Conservation (phyloP, 306 rosid genomes). For the Rosa persica region DNA sequence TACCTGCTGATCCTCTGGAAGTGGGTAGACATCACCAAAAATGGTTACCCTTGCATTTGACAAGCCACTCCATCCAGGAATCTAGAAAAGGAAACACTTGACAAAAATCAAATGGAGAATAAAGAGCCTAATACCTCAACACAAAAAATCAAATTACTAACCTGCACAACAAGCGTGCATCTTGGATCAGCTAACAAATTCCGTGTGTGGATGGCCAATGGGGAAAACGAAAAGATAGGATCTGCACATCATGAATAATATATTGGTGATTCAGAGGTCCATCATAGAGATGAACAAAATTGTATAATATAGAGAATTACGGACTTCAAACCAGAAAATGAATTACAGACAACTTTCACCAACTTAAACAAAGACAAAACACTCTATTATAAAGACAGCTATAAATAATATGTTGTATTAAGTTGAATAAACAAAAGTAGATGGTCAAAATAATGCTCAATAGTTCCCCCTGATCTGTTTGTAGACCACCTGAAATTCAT, state of each 20-base stretch:
- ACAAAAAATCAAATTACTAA: slow-evolving; percentile 38
- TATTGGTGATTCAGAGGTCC: neutral
- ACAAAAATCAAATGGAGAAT: slow-evolving; percentile 35
- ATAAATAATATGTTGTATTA: neutral
- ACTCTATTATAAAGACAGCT: neutral
- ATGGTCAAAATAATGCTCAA: neutral
- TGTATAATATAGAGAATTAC: neutral
- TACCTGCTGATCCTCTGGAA: slow-evolving; percentile 92
- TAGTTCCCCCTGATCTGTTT: neutral
- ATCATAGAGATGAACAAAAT: neutral
- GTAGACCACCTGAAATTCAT: neutral
- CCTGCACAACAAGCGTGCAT: slow-evolving; percentile 99
- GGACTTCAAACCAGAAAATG: neutral
- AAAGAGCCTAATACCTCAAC: slow-evolving; percentile 20
- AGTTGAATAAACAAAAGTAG: neutral
- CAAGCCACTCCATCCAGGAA: slow-evolving; percentile 99
- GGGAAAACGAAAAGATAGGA: slow-evolving; percentile 97
- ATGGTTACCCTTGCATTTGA: slow-evolving; percentile 99
- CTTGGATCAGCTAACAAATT: slow-evolving; percentile 92
- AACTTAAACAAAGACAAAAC: neutral
- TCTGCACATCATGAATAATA: slow-evolving; percentile 42
- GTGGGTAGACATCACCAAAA: slow-evolving; percentile 97
- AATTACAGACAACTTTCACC: neutral
- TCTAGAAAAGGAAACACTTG: slow-evolving; percentile 51
- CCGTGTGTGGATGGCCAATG: slow-evolving; percentile 95